Evolutionary conservation across 805 yeast species (phyloP).

Genomic region (Nakazawaea peltata): DNA sequence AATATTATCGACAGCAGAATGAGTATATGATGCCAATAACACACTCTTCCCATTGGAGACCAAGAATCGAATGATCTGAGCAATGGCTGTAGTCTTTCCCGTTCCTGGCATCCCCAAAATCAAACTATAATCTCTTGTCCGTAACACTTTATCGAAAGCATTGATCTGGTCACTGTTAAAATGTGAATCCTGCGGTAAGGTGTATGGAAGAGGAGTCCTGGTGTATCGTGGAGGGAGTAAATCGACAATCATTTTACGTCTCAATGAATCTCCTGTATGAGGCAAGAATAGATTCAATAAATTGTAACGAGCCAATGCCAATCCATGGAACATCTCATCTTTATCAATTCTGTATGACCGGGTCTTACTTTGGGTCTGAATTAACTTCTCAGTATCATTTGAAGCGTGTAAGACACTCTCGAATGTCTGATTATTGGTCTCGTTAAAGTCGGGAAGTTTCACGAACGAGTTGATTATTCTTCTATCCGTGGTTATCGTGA

Average conservation of each 20-base stretch:
- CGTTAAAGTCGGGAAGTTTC: conserved; percentile 34
- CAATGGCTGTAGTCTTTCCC: conserved; percentile 88
- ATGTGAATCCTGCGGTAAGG: conserved; percentile 12
- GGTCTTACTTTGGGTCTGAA: conserved; percentile 7
- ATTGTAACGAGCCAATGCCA: conserved; percentile 72
- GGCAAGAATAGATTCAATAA: conserved; percentile 57
- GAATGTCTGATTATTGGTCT: conserved; percentile 38
- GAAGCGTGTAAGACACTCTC: conserved; percentile 32
- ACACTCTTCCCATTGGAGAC: conserved; percentile 58
- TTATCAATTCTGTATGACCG: conserved; percentile 61
- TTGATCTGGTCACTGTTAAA: conserved; percentile 65
- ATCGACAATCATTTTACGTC: conserved; percentile 48
- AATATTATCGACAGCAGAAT: conserved; percentile 94
- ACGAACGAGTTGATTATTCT: conserved; percentile 34
- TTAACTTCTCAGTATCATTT: conserved; percentile 12
- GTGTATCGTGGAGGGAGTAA: conserved; percentile 36
- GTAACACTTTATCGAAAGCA: conserved; percentile 61
- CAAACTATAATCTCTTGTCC: conserved; percentile 67
- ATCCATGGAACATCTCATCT: conserved; percentile 68
- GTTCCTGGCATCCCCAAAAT: conserved; percentile 98
- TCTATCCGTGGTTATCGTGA: conserved; percentile 47
- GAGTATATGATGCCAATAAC: conserved; percentile 79
- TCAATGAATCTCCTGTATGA: conserved; percentile 31
- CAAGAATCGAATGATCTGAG: conserved; percentile 58
- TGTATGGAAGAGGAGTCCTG: conserved; percentile 16